phyloP scores from a whole-genome alignment of 768 basidiomycete species.

The Calocera cornea region DNA sequence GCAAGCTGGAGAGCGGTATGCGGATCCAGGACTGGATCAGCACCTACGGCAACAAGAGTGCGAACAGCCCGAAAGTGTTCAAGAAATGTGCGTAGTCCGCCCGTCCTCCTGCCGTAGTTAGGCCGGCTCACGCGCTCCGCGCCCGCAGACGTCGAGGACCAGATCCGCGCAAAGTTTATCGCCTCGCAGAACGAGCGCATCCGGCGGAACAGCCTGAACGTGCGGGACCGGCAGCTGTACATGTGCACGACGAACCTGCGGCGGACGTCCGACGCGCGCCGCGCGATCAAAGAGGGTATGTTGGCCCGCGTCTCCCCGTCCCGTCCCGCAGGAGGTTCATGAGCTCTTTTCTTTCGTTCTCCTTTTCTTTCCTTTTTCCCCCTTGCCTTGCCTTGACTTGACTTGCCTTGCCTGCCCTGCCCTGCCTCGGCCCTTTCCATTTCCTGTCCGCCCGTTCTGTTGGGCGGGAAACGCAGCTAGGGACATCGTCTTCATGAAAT shows the following conservation, averaged over 20 bases:
- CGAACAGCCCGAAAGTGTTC: neutral
- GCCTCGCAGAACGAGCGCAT: neutral
- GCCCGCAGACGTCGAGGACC: neutral
- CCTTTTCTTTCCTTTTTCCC: too few species aligned
- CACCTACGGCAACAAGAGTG: neutral
- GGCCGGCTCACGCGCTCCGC: too few species aligned
- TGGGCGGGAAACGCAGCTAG: too few species aligned
- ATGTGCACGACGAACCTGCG: neutral
- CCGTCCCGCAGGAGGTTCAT: neutral
- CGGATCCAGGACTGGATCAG: neutral
- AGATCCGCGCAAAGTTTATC: neutral
- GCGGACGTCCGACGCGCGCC: neutral
- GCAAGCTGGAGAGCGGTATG: neutral
- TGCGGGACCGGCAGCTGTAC: neutral
- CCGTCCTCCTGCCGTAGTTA: too few species aligned
- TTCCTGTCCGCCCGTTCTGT: too few species aligned
- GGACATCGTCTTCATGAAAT: too few species aligned
- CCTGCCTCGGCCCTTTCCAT: too few species aligned
- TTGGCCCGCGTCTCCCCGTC: neutral
- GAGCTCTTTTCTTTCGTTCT: neutral
- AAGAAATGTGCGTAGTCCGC: neutral
- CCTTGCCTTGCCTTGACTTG: too few species aligned
- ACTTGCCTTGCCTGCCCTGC: too few species aligned
- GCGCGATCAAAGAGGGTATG: neutral
- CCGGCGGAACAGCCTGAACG: neutral